Conservation (phyloP, 257 asterid genomes). For the Solanum pennellii region DNA sequence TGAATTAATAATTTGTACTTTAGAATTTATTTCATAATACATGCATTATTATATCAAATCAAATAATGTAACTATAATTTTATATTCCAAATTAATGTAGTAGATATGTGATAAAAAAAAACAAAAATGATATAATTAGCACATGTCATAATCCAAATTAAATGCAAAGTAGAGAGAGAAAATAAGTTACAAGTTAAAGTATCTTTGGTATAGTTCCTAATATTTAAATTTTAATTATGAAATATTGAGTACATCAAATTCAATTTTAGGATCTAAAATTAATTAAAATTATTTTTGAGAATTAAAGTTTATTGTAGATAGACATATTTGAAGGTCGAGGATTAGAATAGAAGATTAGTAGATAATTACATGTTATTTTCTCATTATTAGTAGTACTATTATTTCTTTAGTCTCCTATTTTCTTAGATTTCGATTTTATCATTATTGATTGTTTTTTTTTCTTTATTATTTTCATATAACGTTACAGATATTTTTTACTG, state of each 20-base stretch:
- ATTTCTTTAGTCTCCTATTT: background rate
- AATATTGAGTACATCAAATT: background rate
- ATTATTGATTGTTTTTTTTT: accelerated
- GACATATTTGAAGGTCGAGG: background rate
- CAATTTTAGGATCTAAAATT: background rate
- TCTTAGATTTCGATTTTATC: background rate
- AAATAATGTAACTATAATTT: background rate
- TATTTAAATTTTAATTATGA: background rate
- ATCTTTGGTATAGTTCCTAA: background rate
- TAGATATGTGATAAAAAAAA: background rate
- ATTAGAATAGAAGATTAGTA: background rate
- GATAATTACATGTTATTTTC: accelerated
- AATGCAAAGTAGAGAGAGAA: background rate
- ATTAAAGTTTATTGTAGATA: background rate
- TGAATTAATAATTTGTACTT: background rate
- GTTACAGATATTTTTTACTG: background rate
- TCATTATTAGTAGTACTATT: background rate
- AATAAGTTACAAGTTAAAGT: background rate
- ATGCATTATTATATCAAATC: background rate
- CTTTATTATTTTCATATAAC: background rate
- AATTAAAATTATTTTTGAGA: background rate
- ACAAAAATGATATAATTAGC: background rate
- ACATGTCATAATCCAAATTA: background rate
- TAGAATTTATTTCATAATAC: background rate
- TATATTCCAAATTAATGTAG: background rate